Conservation (phyloP, 768 basidiomycete genomes). For the Clathrus columnatus region DNA sequence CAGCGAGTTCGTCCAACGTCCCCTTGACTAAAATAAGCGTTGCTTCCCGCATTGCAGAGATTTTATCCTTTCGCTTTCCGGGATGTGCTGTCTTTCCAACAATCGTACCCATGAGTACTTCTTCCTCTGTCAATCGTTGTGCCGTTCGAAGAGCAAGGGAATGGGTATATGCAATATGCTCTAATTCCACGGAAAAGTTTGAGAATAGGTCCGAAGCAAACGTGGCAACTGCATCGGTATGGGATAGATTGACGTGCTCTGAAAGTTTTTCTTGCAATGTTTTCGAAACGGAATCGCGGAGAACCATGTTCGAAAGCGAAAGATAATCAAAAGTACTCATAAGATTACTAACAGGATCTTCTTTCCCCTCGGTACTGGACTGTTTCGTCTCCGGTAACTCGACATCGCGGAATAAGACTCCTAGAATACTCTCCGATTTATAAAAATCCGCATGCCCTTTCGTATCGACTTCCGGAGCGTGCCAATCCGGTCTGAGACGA, state of each 20-base stretch:
- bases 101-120: constrained; percentile 58
- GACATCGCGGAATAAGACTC: constrained; percentile 52
- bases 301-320: neutral
- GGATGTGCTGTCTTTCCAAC: constrained; percentile 53
- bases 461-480: constrained; percentile 39
- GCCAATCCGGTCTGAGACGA: constrained; percentile 48
- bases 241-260: constrained; percentile 8
- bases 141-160: constrained; percentile 34
- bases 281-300: neutral
- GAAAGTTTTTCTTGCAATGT: neutral
- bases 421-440: constrained; percentile 45
- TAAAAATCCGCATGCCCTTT: constrained; percentile 36
- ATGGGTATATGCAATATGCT: constrained; percentile 37
- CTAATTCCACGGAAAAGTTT: constrained; percentile 39
- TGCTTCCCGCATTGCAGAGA: constrained; percentile 44
- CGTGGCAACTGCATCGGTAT: constrained; percentile 11
- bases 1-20: constrained; percentile 40
- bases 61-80: constrained; percentile 42
- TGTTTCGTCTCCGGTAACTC: constrained; percentile 37
- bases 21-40: constrained; percentile 43
- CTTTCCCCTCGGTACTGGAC: constrained; percentile 23
- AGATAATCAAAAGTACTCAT: neutral
- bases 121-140: constrained; percentile 48
- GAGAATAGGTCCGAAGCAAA: constrained; percentile 16
- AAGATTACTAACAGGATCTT: neutral